Evolutionary conservation across 1,284 basidiomycete species (phyloP).

Genomic region (Malassezia dermatis): DNA sequence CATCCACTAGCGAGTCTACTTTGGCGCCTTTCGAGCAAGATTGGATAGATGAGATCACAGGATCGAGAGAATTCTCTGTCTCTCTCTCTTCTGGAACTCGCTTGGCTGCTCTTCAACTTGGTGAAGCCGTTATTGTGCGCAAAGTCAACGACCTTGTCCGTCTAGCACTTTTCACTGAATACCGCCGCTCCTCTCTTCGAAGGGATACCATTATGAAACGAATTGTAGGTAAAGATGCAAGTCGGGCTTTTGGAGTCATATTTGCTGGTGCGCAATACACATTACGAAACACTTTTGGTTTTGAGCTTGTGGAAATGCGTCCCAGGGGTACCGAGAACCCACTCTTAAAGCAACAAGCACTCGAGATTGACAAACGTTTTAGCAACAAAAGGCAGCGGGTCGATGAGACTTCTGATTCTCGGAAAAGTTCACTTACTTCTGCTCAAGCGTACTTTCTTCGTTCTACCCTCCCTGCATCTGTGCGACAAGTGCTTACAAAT

Average conservation of each 20-base stretch:
- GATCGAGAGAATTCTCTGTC: background rate
- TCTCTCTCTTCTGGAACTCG: background rate
- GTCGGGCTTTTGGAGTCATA: constrained; percentile 22
- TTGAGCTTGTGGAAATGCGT: constrained; percentile 26
- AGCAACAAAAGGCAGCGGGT: constrained; percentile 5
- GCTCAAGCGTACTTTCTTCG: constrained; percentile 15
- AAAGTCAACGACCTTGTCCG: constrained; percentile 23
- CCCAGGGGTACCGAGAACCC: constrained; percentile 21
- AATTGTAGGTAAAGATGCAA: constrained; percentile 19
- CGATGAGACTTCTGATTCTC: background rate
- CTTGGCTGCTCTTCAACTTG: background rate
- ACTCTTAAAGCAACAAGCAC: constrained; percentile 3
- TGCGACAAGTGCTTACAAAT: constrained; percentile 5
- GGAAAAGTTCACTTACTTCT: background rate
- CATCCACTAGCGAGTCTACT: background rate
- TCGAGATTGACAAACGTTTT: background rate
- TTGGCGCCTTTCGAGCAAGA: background rate
- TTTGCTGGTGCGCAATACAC: constrained; percentile 18
- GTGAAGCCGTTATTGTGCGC: background rate
- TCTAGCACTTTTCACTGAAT: constrained; percentile 25
- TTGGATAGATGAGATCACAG: background rate
- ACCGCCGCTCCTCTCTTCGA: constrained; percentile 13
- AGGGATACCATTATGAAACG: constrained; percentile 20
- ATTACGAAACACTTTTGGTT: constrained; percentile 22
- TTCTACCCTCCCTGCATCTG: constrained; percentile 16